Base-by-base conservation (phyloP, 2,329 filamentous ascomycete genomes). In the Talaromyces sp. region DNA sequence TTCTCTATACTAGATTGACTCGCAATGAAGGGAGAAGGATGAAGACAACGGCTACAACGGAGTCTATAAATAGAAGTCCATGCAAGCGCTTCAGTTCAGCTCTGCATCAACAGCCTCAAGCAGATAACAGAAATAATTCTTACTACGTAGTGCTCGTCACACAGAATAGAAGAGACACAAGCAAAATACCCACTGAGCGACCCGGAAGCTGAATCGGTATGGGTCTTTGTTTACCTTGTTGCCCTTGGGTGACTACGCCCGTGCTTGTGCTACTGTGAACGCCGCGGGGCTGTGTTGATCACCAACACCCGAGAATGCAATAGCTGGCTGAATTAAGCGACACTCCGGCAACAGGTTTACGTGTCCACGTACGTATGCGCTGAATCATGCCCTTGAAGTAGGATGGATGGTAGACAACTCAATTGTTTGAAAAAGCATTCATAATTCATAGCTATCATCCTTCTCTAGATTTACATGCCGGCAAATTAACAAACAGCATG, bases 401-500 rank as follows among this genome's bases (percentile, higher is more conserved):
- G 12, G 7, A 28, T 28, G 5, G 7, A 28, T 42, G 11, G 12
- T n/a, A n/a, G 31, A 18, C 48, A 33, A 25, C 31, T 52, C 23
- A 50, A 48, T 54, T 37, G 35, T 37, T 54, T n/a, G 7, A 52
- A 28, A 23, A 52, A 28, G 14, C 39, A 37, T 39, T 14, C 52
- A 54, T 54, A 37, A 54, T 14, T 37, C 50, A 12, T 52, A 33
- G n/a, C 50, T 35, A 35, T 54, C 18, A 18, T 21, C 5, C 48
- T 31, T 14, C 31, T 6, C 21, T 28, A 28, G 21, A 57, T 57
- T 12, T 57, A 40, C 33, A 46, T 4, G n/a, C 23, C 16, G 5
- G n/a, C 39, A 37, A 60, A 25, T 21, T 57, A 96, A 78, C 93
- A 97, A 64, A 96, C 82, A 42, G 86, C 88, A 76, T 96, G 93